Evolutionary conservation across 352 stramenopile species (phyloP), one percentile per base, ranked within the genome.

Genomic region (Pythium folliculosum): DNA sequence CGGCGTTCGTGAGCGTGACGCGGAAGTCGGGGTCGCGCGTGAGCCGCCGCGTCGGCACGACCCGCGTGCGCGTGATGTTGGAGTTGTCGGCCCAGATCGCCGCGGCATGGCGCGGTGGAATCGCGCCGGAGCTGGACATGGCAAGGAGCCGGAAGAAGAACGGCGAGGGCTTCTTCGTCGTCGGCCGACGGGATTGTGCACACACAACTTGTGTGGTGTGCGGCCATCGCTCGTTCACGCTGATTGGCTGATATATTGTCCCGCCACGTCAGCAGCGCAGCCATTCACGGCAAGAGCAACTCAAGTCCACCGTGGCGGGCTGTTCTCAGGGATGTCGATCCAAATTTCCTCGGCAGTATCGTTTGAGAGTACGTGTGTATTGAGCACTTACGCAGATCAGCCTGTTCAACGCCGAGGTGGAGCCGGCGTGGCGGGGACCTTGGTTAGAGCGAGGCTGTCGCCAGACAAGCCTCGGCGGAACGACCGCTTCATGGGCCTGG

Each of bases 41-140:
- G 17, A 78, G 47, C 3, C 65, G 72, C 19, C 1, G 19, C 16
- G 43, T 17, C 3, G 72, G 72, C 35, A 78, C 49, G 50, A 75
- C 45, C 14, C 69, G 72, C 40, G 60, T 71, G 49, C 72, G 72
- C 56, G 60, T 62, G 52, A 76, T 63, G 25, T 72, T 72, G 55
- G 68, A 43, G 37, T 78, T 78, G 64, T 78, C 72, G 35, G 47
- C 57, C 68, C 68, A 76, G 16, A 78, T n/a, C 17, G 61, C 61
- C 1, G 61, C 61, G 12, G 61, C 61, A n/a, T 68, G 61, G 51
- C 52, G 61, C 16, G 47, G 45, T 27, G 45, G 4, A 10, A 16
- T 32, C 3, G 49, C 21, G 49, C 21, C 27, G 49, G 49, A 13
- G 49, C 6, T 55, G 49, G 37, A 17, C 9, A 43, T 43, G 14